Evolutionary conservation across 805 yeast genomes (phyloP).

Genomic region (Saturnispora kantuleensis): DNA sequence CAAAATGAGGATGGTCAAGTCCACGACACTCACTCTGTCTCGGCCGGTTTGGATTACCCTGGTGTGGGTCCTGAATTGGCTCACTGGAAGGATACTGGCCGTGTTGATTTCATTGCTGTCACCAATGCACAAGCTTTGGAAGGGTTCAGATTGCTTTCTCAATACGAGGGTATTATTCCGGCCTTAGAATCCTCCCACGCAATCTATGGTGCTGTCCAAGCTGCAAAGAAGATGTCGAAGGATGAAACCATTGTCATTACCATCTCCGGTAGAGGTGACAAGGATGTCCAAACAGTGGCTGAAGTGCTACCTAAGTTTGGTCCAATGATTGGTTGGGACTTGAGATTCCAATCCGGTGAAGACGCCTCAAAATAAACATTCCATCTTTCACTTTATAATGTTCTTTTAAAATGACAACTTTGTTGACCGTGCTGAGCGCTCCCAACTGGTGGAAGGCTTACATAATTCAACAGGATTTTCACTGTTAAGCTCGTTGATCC

Average conservation of each 20-base stretch:
- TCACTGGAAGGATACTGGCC: conserved; percentile 86
- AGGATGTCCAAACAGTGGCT: conserved; percentile 96
- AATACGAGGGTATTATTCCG: conserved; percentile 96
- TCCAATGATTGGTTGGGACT: conserved; percentile 89
- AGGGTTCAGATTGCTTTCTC: conserved; percentile 83
- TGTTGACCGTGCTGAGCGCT: neutral
- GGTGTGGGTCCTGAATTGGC: conserved; percentile 99
- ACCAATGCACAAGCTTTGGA: conserved; percentile 91
- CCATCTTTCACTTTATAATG: neutral
- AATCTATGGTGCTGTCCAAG: conserved; percentile 77
- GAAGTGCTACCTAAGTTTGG: conserved; percentile 86
- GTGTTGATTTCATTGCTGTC: conserved; percentile 86
- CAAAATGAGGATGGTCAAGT: conserved; percentile 93
- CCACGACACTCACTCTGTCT: conserved; percentile 94
- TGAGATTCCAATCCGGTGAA: conserved; percentile 57
- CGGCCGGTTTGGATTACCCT: conserved; percentile 98
- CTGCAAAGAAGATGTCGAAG: conserved; percentile 72
- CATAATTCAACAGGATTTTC: neutral
- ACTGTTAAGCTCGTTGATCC: neutral
- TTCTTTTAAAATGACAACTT: neutral
- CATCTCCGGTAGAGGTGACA: conserved; percentile 97
- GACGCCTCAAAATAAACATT: conserved; percentile 22
- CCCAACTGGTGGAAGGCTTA: neutral
- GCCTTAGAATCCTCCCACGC: conserved; percentile 98
- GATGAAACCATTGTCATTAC: conserved; percentile 81